phyloP scores from a whole-genome alignment of 1,284 basidiomycete species.

The Athelia sp. region DNA sequence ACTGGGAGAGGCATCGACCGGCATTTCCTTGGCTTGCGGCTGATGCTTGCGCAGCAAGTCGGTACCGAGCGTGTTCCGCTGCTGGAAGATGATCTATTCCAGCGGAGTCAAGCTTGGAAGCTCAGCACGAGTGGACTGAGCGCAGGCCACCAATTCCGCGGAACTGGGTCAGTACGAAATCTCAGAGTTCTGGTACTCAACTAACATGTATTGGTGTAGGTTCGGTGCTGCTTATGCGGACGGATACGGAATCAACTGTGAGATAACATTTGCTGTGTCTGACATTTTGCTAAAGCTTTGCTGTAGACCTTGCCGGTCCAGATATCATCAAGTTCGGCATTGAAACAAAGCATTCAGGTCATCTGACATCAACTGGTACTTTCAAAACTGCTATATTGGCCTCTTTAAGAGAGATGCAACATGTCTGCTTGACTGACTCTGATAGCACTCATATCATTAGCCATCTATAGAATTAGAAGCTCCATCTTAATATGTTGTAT shows the following conservation, averaged over 20 bases:
- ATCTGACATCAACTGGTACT: conserved; percentile 64
- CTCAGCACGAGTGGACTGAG: conserved; percentile 90
- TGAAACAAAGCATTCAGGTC: conserved; percentile 82
- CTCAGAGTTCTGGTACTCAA: conserved; percentile 6
- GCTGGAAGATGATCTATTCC: conserved; percentile 80
- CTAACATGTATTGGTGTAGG: conserved; percentile 23
- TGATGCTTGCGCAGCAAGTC: conserved; percentile 53
- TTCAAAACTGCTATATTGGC: conserved; percentile 70
- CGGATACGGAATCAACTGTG: conserved; percentile 92
- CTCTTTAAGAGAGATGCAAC: conserved; percentile 70
- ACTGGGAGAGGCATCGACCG: conserved; percentile 88
- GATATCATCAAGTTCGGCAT: conserved; percentile 88
- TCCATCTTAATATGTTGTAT: not conserved
- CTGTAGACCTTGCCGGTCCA: conserved; percentile 76
- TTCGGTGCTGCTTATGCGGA: conserved; percentile 79
- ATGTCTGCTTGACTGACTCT: not conserved
- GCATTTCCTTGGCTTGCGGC: conserved; percentile 83
- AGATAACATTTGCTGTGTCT: conserved; percentile 20
- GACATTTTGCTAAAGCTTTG: conserved; percentile 7
- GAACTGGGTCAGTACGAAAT: conserved; percentile 67
- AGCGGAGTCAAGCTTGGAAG: conserved; percentile 81
- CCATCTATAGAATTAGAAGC: conserved; percentile 18
- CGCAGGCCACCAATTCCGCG: conserved; percentile 83
- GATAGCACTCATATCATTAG: conserved; percentile 14
- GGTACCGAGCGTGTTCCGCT: conserved; percentile 37